Percentiles rank a stretch among this genome's conserved stretches.
These are phyloP conservation scores for Conticribra guillardii DNA, from an alignment of 108 stramenopile species.

Conservation along the genomic window DNA sequence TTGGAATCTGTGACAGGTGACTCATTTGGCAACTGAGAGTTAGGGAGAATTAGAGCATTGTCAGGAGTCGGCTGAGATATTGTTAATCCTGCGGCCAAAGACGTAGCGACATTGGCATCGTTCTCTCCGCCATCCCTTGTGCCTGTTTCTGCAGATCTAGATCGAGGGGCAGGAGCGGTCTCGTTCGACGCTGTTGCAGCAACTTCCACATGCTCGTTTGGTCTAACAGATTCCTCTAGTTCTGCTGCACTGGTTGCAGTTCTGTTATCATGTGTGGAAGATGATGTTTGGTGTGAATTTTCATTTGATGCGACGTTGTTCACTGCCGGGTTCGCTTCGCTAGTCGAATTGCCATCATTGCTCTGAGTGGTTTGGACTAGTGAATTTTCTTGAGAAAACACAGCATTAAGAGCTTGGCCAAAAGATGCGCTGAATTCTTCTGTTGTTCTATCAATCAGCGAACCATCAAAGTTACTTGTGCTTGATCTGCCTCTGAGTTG, in stretches of 20 bases:
- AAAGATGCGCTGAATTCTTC: constrained; percentile 71
- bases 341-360: not conserved
- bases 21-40: no score
- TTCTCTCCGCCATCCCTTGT: not conserved
- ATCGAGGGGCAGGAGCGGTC: not conserved
- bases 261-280: no score
- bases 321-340: constrained; percentile 48
- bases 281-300: no score
- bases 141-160: constrained; percentile 4
- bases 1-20: not conserved
- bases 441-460: constrained; percentile 62
- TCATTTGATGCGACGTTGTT: not conserved
- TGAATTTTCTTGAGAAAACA: constrained; percentile 2
- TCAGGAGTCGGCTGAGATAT: constrained; percentile 47
- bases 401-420: constrained; percentile 52
- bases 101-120: not conserved
- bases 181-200: not conserved
- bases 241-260: no score
- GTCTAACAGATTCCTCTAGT: constrained; percentile 2
- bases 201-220: not conserved
- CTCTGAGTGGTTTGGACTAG: not conserved
- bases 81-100: constrained; percentile 56
- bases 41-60: no score
- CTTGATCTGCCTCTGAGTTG: constrained; percentile 17
- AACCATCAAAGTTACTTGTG: constrained; percentile 56